Conservation (phyloP, 1,284 basidiomycete species). For the Cerrena zonata region DNA sequence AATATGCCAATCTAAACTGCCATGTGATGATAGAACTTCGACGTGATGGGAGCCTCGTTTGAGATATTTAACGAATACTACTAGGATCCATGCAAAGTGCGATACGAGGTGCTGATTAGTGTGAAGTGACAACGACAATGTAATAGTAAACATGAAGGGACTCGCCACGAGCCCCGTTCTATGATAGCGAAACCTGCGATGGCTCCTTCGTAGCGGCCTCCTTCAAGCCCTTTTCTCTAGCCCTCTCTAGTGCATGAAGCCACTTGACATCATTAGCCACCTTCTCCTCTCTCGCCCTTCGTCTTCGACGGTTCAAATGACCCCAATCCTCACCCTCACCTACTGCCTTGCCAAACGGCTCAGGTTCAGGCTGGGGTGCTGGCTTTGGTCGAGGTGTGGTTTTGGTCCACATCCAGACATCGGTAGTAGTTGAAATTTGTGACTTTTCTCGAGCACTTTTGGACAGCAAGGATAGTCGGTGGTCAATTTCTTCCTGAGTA, state of each 20-base stretch:
- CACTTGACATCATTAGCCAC: constrained; percentile 30
- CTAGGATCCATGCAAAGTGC: too few species aligned
- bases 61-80: too few species aligned
- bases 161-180: not conserved
- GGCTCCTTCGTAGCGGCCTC: not conserved
- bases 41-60: too few species aligned
- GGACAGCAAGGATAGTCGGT: constrained; percentile 25
- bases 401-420: constrained; percentile 37
- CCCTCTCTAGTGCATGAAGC: constrained; percentile 24
- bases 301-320: constrained; percentile 52
- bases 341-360: constrained; percentile 36
- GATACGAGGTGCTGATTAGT: too few species aligned
- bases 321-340: constrained; percentile 49
- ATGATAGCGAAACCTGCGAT: not conserved
- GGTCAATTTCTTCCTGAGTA: constrained; percentile 25
- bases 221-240: constrained; percentile 15
- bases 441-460: constrained; percentile 21
- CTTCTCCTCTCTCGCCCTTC: constrained; percentile 32
- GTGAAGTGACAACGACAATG: too few species aligned
- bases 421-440: constrained; percentile 19
- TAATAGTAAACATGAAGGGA: too few species aligned
- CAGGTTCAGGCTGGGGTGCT: constrained; percentile 17
- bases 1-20: too few species aligned
- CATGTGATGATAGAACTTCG: too few species aligned
- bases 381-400: constrained; percentile 14